phyloP scores from a whole-genome alignment of 768 basidiomycete genomes.

The Phaeotremella fagi region DNA sequence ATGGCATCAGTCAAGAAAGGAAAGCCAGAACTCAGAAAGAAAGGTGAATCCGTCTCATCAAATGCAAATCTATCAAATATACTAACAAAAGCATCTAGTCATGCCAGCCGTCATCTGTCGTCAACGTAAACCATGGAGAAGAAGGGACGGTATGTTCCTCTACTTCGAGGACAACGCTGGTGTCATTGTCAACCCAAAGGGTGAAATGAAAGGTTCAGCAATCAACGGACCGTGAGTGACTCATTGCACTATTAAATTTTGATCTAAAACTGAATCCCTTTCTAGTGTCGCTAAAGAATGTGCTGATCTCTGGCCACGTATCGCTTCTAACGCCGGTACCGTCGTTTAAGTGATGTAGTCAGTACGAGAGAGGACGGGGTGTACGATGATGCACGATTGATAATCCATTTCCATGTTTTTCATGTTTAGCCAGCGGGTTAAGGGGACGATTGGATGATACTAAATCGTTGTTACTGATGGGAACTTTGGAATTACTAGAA shows the following conservation, averaged over 20 bases:
- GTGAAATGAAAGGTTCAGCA: constrained; percentile 97
- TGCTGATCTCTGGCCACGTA: constrained; percentile 98
- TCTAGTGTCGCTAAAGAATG: constrained; percentile 89
- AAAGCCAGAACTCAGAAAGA: constrained; percentile 98
- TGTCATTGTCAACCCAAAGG: constrained; percentile 97
- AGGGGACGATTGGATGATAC: neutral
- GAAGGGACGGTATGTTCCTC: constrained; percentile 97
- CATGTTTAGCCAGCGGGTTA: neutral
- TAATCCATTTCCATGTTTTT: neutral
- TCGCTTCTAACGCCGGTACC: constrained; percentile 96
- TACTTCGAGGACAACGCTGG: constrained; percentile 98
- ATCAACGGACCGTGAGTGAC: constrained; percentile 46
- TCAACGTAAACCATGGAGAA: constrained; percentile 97
- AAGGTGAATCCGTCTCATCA: constrained; percentile 65
- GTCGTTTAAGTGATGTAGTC: constrained; percentile 67
- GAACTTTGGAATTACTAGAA: no score
- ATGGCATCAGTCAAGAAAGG: constrained; percentile 96
- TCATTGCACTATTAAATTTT: neutral
- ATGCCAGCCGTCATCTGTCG: constrained; percentile 97
- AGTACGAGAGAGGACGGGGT: neutral
- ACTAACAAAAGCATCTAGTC: no score
- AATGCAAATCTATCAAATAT: no score
- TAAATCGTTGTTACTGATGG: neutral
- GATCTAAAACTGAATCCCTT: neutral
- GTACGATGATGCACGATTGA: constrained; percentile 1